Percentiles rank a stretch among this genome's conserved stretches.
These are phyloP conservation scores for Letharia columbiana DNA, from an alignment of 495 filamentous ascomycete genomes.

Conservation along the genomic window DNA sequence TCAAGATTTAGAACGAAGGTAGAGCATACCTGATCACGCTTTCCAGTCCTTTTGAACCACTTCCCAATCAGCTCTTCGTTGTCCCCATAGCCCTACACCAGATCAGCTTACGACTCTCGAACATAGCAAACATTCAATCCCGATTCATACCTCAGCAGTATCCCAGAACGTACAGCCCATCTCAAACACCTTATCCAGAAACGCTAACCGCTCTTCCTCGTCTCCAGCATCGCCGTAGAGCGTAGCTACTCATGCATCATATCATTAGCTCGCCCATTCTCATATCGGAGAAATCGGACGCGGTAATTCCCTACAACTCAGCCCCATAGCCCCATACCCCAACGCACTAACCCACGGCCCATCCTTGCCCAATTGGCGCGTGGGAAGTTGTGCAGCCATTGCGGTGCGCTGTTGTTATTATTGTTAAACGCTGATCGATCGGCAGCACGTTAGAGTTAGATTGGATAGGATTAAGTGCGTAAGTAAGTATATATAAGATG, in stretches of 20 bases:
- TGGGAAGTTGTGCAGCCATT: slow-evolving; percentile 26
- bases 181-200: slow-evolving; percentile 39
- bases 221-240: slow-evolving; percentile 34
- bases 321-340: slow-evolving; percentile 53
- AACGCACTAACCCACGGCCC: slow-evolving; percentile 46
- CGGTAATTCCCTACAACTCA: slow-evolving; percentile 16
- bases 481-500: too few relatives aligned
- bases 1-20: slow-evolving; percentile 21
- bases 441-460: too few relatives aligned
- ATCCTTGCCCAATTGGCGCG: slow-evolving; percentile 43
- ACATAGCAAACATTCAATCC: too few relatives aligned
- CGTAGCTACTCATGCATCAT: slow-evolving; percentile 17
- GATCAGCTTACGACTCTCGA: too few relatives aligned
- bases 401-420: neutral
- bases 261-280: neutral
- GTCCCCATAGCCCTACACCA: slow-evolving; percentile 25
- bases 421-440: too few relatives aligned
- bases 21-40: slow-evolving; percentile 37
- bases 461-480: too few relatives aligned
- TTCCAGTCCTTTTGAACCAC: slow-evolving; percentile 44
- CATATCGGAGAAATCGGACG: too few relatives aligned
- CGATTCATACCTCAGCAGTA: slow-evolving; percentile 38
- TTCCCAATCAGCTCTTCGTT: slow-evolving; percentile 30
- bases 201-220: slow-evolving; percentile 31
- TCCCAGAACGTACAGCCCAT: slow-evolving; percentile 53